Base-by-base conservation (phyloP, 495 filamentous ascomycete species). In the Massariosphaeria phaeospora region DNA sequence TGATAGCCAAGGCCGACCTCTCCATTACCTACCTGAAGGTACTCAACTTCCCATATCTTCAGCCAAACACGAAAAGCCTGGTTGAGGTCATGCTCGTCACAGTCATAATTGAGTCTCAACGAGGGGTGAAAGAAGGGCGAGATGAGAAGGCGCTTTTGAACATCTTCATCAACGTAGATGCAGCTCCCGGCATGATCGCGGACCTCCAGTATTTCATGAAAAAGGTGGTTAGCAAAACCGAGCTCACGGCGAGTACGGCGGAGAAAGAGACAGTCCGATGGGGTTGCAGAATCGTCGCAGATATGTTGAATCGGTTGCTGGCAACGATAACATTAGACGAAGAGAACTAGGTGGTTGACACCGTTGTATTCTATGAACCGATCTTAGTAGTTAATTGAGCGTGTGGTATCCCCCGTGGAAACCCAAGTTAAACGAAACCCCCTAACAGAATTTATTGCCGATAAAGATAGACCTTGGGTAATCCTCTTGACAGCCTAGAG, bases 1-100 rank as follows among this genome's bases (percentile, higher is more conserved):
- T 98, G 3, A 78, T 96, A 42, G 79, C 79, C 0, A 82, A 82
- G 30, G 80, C 80, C 2, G 76, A 71, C 1, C 67, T 96, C 18
- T 73, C 73, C 3, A 66, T 98, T 12, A 71, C 73, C 0, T 73
- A 85, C 26, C 67, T 96, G 35, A 95, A 85, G 69, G 83, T 78
- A 29, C 81, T 95, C 35, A 89, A 91, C 57, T 79, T 91, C 36
- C 73, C 82, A 11, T 88, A 85, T 62, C 73, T 95, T 17, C 86
- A 91, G 60, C 69, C 76, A 3, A 88, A 86, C 69, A 86, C 86
- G 0, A 82, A 80, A 51, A 81, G 75, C 1, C 91, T 96, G 59
- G 72, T 89, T 25, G 90, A 95, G 67, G 65, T 94, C 1, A 63
- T 96, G 65, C 71, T 96, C 20, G 83, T 91, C 58, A 87, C 81